These are phyloP conservation scores for Fusarium goolgardi DNA, from an alignment of 2,329 filamentous ascomycete genomes.

Conservation along the genomic window DNA sequence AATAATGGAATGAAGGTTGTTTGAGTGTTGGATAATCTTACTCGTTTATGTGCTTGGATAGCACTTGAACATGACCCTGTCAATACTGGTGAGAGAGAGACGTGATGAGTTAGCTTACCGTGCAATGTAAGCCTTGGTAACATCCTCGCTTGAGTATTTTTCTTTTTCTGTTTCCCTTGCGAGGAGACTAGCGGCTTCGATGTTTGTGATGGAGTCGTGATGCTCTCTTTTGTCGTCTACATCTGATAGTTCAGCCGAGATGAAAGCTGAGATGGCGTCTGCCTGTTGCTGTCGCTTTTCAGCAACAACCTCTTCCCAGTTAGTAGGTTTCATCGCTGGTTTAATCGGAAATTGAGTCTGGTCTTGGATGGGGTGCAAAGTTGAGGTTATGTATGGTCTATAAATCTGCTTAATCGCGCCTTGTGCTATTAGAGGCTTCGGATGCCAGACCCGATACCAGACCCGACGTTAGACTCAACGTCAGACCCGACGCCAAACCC, in stretches of 20 bases:
- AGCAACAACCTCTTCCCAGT: conserved; percentile 12
- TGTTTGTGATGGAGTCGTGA: neutral
- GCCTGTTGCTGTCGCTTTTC: conserved; percentile 16
- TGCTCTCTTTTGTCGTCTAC: neutral
- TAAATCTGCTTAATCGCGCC: neutral
- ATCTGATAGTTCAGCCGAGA: neutral
- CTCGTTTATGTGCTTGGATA: conserved; percentile 21
- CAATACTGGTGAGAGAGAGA: neutral
- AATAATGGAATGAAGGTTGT: accelerated
- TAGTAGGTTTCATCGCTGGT: neutral
- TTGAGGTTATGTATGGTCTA: neutral
- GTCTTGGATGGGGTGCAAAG: too few relatives aligned
- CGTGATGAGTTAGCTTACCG: neutral
- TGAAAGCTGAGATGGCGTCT: conserved; percentile 8
- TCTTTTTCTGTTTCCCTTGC: neutral
- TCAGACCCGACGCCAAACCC: neutral
- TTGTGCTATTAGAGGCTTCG: neutral
- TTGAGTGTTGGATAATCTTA: accelerated
- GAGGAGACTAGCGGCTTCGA: conserved; percentile 2
- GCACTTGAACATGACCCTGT: conserved; percentile 4
- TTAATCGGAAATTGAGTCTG: accelerated
- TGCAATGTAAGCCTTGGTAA: conserved; percentile 16
- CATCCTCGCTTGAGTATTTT: neutral
- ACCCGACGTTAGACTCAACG: neutral
- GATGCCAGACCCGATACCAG: neutral